Base-by-base conservation (phyloP, 2,329 filamentous ascomycete genomes). In the Clarireedia paspali region DNA sequence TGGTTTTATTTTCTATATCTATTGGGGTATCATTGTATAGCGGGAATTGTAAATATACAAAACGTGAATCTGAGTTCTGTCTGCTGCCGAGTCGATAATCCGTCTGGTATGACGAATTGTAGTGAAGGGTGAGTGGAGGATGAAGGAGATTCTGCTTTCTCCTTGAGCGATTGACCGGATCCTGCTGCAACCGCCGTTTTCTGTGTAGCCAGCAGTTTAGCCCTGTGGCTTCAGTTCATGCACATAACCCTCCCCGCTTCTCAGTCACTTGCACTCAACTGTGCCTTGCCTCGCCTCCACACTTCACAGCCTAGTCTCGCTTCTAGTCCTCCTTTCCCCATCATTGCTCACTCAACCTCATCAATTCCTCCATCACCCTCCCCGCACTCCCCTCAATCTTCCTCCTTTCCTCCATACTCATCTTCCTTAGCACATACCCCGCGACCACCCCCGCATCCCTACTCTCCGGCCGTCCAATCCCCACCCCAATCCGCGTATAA, bases 401-500 rank as follows among this genome's bases (percentile, higher is more conserved):
- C 6, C 40, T 53, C 51, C 56, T 65, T 54, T 70, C 67, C 36
- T 39, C 34, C 7, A n/a, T 39, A 42, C 45, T 66, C 63, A 68
- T 68, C 60, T 66, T 68, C 53, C 62, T 77, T 63, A 97, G 73
- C 45, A 97, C 91, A 73, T 92, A 95, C 24, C 81, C 75, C 45
- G 85, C 81, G 9, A 97, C 91, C 2, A 81, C 81, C 40, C 75
- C 73, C 23, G 77, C 74, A 50, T 89, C 84, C 60, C 91, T 78
- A 60, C 79, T 85, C 47, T 74, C 75, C 0, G 92, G 92, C 47
- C 94, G 75, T n/a, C 89, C 91, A 72, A 97, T 96, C 0, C 94
- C 94, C 12, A 97, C 74, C 0, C 88, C 85, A 50, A 97, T 81
- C 57, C 88, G 77, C 60, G 69, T 77, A 49, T 74, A 79, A 7